Percentiles rank a stretch among this genome's conserved stretches.
These are phyloP conservation scores for Fusarium sp. DNA, from an alignment of 2,329 filamentous ascomycete species.

Conservation along the genomic window DNA sequence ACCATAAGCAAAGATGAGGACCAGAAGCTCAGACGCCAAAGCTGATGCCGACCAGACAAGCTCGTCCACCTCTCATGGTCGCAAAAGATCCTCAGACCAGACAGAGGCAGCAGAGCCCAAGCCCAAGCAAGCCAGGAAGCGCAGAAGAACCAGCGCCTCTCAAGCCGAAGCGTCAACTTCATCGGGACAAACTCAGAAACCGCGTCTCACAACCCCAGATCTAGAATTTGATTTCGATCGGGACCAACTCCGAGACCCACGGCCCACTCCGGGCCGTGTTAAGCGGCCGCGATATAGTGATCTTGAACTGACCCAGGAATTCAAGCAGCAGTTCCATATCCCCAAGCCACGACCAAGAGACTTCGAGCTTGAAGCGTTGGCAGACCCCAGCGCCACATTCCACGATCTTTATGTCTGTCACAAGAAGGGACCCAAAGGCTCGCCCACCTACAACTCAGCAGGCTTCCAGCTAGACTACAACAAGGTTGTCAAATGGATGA, in stretches of 20 bases:
- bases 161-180: background rate
- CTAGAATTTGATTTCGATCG: conserved; percentile 32
- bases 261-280: conserved; percentile 28
- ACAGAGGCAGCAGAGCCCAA: background rate
- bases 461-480: conserved; percentile 37
- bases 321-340: conserved; percentile 17
- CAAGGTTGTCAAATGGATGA: conserved; percentile 32
- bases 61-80: background rate
- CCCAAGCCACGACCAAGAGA: conserved; percentile 1
- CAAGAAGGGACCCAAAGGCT: conserved; percentile 29
- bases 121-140: conserved; percentile 14
- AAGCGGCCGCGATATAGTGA: background rate
- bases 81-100: conserved; percentile 11
- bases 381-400: background rate
- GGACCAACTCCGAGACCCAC: conserved; percentile 21
- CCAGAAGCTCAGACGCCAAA: conserved; percentile 2
- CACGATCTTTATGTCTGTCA: conserved; percentile 30
- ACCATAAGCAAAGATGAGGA: conserved; percentile 7
- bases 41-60: background rate
- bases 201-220: conserved; percentile 9
- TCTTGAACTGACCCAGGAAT: conserved; percentile 13
- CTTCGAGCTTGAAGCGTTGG: background rate
- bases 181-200: background rate
- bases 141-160: background rate
- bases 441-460: conserved; percentile 21